phyloP scores from a whole-genome alignment of 805 yeast genomes.

The Nakazawaea ishiwadae region DNA sequence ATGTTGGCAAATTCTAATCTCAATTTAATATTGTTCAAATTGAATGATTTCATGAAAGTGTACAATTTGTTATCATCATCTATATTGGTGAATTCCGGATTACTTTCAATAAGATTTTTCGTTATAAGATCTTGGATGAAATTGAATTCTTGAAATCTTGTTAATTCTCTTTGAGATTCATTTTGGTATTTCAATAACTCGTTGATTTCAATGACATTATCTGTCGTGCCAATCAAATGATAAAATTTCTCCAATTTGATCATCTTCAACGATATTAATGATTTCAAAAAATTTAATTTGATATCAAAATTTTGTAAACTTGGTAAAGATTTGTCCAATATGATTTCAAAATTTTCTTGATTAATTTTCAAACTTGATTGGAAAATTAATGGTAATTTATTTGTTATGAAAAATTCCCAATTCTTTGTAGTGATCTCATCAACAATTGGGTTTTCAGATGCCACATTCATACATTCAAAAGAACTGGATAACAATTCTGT shows the following conservation, averaged over 20 bases:
- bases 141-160: conserved; percentile 15
- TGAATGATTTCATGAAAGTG: conserved; percentile 37
- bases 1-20: conserved; percentile 34
- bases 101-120: conserved; percentile 29
- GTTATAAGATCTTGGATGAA: conserved; percentile 25
- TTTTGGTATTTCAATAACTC: conserved; percentile 27
- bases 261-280: conserved; percentile 7
- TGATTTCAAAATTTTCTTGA: conserved; percentile 8
- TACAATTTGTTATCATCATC: conserved; percentile 45
- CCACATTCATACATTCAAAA: conserved; percentile 9
- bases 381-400: conserved; percentile 9
- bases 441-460: background rate
- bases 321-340: conserved; percentile 7
- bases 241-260: conserved; percentile 12
- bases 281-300: conserved; percentile 4
- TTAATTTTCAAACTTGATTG: conserved; percentile 4
- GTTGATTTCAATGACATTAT: conserved; percentile 24
- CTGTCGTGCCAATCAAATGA: conserved; percentile 15
- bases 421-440: background rate
- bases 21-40: conserved; percentile 41
- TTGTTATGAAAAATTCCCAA: conserved; percentile 9
- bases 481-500: conserved; percentile 8
- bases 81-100: conserved; percentile 43
- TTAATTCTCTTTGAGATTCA: conserved; percentile 24
- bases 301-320: background rate